phyloP scores from a whole-genome alignment of 176 grass and related monocot genomes.

The Bolboschoenus planiculmis region DNA sequence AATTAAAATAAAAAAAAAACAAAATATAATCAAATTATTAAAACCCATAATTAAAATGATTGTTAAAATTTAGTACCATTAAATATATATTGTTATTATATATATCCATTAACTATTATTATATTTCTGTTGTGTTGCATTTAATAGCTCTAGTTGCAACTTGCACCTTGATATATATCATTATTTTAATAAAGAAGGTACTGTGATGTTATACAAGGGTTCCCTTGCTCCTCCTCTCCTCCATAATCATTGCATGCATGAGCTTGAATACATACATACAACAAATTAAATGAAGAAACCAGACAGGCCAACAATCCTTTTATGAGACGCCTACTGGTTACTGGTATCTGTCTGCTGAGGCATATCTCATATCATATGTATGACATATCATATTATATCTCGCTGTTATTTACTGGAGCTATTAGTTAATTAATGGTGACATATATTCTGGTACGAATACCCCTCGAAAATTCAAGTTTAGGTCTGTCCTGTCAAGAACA shows the following conservation, averaged over 20 bases:
- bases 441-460: not conserved
- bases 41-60: not conserved
- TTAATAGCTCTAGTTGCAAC: not conserved
- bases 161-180: not conserved
- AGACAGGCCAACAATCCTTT: slow-evolving; percentile 2
- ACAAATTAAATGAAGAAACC: too few relatives aligned
- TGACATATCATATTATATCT: too few relatives aligned
- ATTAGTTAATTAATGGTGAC: slow-evolving; percentile 3
- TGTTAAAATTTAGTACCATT: not conserved
- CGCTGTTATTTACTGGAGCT: slow-evolving; percentile 1
- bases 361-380: too few relatives aligned
- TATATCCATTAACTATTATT: not conserved
- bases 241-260: not conserved
- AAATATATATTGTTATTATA: not conserved
- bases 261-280: not conserved
- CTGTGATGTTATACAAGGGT: not conserved
- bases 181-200: not conserved
- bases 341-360: not conserved
- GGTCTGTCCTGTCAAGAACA: not conserved
- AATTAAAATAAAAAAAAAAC: too few relatives aligned
- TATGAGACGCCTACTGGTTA: slow-evolving; percentile 20
- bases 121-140: not conserved
- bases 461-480: too few relatives aligned
- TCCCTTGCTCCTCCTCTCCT: not conserved
- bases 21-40: too few relatives aligned